Conservation (phyloP, 495 filamentous ascomycete genomes). For the Neurospora sp. region DNA sequence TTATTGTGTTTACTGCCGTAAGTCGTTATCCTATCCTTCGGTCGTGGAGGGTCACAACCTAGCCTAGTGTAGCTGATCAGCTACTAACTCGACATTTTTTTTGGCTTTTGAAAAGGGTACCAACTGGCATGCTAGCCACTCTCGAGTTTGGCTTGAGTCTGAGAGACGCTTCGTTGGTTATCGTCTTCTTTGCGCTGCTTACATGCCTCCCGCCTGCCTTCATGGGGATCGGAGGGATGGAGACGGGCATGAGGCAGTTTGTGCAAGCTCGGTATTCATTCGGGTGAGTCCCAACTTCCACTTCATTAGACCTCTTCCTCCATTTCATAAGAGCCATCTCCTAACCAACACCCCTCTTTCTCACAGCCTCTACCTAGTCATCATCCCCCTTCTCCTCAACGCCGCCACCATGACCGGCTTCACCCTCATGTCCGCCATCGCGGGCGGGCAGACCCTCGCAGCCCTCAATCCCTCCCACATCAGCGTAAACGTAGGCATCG, state of each 20-base stretch:
- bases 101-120: conserved; percentile 24
- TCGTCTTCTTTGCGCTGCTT: conserved; percentile 46
- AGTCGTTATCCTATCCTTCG: conserved; percentile 6
- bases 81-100: not conserved
- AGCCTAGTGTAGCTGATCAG: not conserved
- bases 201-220: conserved; percentile 43
- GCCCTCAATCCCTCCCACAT: conserved; percentile 36
- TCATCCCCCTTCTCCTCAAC: conserved; percentile 30
- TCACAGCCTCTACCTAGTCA: conserved; percentile 25
- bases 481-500: conserved; percentile 38
- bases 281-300: conserved; percentile 24
- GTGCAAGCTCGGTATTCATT: conserved; percentile 47
- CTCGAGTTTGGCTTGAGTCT: conserved; percentile 40
- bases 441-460: conserved; percentile 34
- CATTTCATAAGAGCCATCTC: not conserved
- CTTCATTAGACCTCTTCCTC: not conserved
- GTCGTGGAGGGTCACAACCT: not conserved
- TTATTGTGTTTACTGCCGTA: conserved; percentile 35
- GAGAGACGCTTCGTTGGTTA: conserved; percentile 45
- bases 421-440: conserved; percentile 30
- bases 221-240: conserved; percentile 41
- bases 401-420: conserved; percentile 35
- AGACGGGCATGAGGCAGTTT: conserved; percentile 47
- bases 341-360: conserved; percentile 1
- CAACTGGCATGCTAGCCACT: conserved; percentile 44